phyloP scores from a whole-genome alignment of 1,139 yeast genomes.

The Lodderomyces elongisporus region DNA sequence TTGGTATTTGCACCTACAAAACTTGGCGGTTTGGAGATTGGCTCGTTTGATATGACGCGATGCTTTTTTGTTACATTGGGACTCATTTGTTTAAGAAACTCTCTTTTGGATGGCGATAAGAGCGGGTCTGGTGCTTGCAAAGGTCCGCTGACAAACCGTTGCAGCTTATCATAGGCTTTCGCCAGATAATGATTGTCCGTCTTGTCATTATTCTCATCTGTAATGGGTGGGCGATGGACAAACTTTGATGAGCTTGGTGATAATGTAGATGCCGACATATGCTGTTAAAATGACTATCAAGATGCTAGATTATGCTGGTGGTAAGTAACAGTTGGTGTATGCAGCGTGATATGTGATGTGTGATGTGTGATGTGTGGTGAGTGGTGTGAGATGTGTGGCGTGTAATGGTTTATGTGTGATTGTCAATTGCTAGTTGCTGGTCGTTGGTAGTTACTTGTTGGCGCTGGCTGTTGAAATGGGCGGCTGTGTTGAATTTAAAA shows the following conservation, averaged over 20 bases:
- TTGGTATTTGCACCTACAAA: conserved; percentile 1
- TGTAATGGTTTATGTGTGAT: too few relatives aligned
- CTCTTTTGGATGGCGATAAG: conserved; percentile 28
- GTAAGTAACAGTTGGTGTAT: too few relatives aligned
- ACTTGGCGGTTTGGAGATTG: conserved; percentile 7
- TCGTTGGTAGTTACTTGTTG: too few relatives aligned
- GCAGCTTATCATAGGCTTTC: not conserved
- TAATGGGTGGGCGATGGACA: not conserved
- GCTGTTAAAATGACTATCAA: too few relatives aligned
- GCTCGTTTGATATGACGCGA: conserved; percentile 5
- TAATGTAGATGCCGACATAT: conserved; percentile 3
- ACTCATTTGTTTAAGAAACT: conserved; percentile 36
- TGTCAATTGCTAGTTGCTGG: too few relatives aligned
- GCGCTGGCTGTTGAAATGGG: too few relatives aligned
- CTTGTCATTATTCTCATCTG: not conserved
- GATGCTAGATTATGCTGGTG: too few relatives aligned
- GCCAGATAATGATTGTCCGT: not conserved
- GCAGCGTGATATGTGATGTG: too few relatives aligned
- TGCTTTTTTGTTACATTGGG: conserved; percentile 33
- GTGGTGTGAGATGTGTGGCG: too few relatives aligned
- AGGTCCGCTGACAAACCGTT: conserved; percentile 4
- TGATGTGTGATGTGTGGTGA: too few relatives aligned
- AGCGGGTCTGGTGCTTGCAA: conserved; percentile 4
- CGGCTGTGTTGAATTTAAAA: too few relatives aligned
- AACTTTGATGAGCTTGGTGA: conserved; percentile 6